A percentile compares a stretch with the other conserved stretches of the same genome.
These are phyloP conservation scores for Gloeophyllum trabeum DNA, from an alignment of 768 basidiomycete species.

Conservation along the genomic window DNA sequence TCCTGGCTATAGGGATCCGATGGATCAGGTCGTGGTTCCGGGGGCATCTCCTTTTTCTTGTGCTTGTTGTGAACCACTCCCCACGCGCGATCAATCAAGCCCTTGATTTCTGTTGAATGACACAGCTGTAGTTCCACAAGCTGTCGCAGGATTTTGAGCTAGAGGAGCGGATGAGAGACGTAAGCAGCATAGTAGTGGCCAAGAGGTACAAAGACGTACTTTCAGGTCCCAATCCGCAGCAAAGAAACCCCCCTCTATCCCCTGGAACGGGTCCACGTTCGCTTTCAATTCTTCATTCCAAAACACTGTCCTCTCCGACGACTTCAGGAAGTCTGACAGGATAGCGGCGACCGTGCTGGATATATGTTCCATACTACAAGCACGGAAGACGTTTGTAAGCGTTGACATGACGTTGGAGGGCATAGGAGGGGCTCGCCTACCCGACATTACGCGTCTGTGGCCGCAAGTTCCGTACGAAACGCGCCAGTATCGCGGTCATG, in stretches of 20 bases:
- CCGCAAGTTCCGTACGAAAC: constrained; percentile 73
- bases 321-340: constrained; percentile 62
- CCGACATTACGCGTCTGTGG: constrained; percentile 87
- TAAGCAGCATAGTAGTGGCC: constrained; percentile 12
- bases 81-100: constrained; percentile 74
- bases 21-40: constrained; percentile 38
- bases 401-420: constrained; percentile 18
- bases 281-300: constrained; percentile 61
- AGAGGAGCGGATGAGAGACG: constrained; percentile 5
- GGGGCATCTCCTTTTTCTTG: constrained; percentile 62
- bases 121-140: constrained; percentile 77
- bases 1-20: constrained; percentile 58
- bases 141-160: constrained; percentile 79
- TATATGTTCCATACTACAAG: constrained; percentile 66
- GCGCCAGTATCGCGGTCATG: constrained; percentile 59
- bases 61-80: constrained; percentile 77
- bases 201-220: constrained; percentile 32
- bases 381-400: constrained; percentile 20
- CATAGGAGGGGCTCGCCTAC: constrained; percentile 36
- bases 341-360: constrained; percentile 62
- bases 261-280: constrained; percentile 68
- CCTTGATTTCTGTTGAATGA: constrained; percentile 60
- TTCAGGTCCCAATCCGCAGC: constrained; percentile 75
- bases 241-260: constrained; percentile 64
- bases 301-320: constrained; percentile 64